Evolutionary conservation across 108 stramenopile genomes (phyloP).

Genomic region (Poteriospumella lacustris): DNA sequence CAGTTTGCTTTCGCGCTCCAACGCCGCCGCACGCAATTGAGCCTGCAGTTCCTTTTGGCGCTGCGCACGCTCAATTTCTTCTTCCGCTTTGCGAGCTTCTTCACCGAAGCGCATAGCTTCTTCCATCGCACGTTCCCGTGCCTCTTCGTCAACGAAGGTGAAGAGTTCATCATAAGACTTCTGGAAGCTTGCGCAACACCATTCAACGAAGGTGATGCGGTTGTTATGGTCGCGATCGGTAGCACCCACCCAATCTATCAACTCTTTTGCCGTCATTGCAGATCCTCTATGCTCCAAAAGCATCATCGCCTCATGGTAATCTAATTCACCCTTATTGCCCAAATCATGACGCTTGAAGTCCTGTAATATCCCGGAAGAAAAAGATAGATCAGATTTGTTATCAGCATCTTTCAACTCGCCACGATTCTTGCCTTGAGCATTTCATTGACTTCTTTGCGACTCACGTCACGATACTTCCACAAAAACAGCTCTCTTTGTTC

Average conservation of each 20-base stretch:
- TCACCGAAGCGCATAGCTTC: neutral
- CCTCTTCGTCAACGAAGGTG: constrained; percentile 10
- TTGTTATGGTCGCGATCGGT: neutral
- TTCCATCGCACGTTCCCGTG: neutral
- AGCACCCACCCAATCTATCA: neutral
- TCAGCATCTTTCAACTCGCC: no score
- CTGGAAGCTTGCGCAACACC: neutral
- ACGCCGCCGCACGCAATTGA: neutral
- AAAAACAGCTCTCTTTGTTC: constrained; percentile 11
- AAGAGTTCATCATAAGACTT: neutral
- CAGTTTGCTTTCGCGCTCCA: constrained; percentile 10
- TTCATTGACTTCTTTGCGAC: neutral
- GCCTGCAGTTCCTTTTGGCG: neutral
- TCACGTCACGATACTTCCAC: constrained; percentile 1
- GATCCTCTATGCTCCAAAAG: neutral
- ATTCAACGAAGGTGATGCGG: neutral
- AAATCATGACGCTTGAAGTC: neutral
- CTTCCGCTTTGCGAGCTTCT: neutral
- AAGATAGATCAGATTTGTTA: no score
- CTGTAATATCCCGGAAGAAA: no score
- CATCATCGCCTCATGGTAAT: neutral
- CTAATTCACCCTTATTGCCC: neutral
- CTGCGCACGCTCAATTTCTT: neutral
- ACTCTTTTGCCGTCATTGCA: neutral
- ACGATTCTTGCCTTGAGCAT: neutral